Evolutionary conservation across 148 eudicot genomes (phyloP).

Genomic region (Hydrangea macrophylla): DNA sequence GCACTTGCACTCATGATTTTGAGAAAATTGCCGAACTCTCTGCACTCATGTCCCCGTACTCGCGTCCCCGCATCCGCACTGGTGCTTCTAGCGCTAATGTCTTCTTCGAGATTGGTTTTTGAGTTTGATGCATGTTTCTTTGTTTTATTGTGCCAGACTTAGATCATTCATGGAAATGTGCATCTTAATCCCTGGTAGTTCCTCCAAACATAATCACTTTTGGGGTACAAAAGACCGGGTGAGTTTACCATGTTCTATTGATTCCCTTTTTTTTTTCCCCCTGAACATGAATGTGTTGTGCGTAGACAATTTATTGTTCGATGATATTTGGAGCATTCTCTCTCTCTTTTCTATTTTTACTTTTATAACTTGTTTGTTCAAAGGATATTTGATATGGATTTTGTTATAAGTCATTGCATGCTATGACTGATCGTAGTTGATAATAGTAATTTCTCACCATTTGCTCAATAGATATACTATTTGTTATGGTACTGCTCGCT

Average conservation of each 20-base stretch:
- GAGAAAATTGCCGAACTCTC: too few relatives aligned
- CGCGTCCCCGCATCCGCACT: too few relatives aligned
- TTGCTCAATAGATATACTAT: too few relatives aligned
- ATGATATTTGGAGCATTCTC: background rate
- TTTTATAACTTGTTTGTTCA: too few relatives aligned
- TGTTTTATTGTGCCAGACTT: conserved; percentile 51
- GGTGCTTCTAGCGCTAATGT: too few relatives aligned
- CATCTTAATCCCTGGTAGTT: conserved; percentile 73
- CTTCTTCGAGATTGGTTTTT: background rate
- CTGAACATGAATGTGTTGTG: background rate
- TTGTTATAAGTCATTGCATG: background rate
- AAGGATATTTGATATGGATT: background rate
- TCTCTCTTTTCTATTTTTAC: background rate
- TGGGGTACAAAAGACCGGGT: conserved; percentile 43
- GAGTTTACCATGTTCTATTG: conserved; percentile 20
- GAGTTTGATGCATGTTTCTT: conserved; percentile 1
- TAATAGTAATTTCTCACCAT: too few relatives aligned
- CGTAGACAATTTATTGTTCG: background rate
- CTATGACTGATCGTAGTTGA: background rate
- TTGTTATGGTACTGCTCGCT: too few relatives aligned
- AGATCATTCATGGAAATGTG: conserved; percentile 96
- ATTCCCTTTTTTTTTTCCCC: background rate
- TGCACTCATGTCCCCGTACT: too few relatives aligned
- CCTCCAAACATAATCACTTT: conserved; percentile 45
- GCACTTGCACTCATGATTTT: too few relatives aligned